Base-by-base conservation (phyloP, 805 yeast genomes). In the Zygosaccharomyces rouxii region DNA sequence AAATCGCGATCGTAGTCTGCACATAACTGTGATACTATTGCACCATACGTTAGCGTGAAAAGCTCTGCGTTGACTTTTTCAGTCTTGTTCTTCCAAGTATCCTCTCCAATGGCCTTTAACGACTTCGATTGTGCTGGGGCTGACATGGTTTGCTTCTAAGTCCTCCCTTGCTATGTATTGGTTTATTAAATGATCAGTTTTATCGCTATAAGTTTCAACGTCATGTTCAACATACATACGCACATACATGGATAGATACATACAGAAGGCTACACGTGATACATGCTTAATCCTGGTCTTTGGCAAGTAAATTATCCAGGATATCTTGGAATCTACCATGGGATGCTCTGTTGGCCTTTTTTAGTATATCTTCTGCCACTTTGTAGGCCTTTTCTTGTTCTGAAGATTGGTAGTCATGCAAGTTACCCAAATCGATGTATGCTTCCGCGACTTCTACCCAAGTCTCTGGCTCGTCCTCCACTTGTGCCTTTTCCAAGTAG, bases 21-120 rank as follows among this genome's bases (percentile, higher is more conserved):
- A 63, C 96, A 89, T 46, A 94, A 71, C 61, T 92, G 97, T 11
- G 95, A 80, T 42, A 94, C 98, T 42, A 94, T 80, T 2, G 96
- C 83, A 7, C 99, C 99, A 60, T 94, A 94, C 1, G 97, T 92
- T 50, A 94, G 71, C n/a, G 96, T 88, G 69, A 94, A 88, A 45
- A 94, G 75, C 68, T 94, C 99, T 2, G 96, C 84, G 64, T 90
- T 94, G 50, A 92, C 83, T 67, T 92, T 92, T 58, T 89, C 96
- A 37, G 85, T 86, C 56, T 79, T 79, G 62, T 80, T 84, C 68
- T 87, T 89, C 97, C 97, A 92, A 42, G 89, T 80, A 49, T 90
- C 97, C 50, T 92, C 98, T 28, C 95, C 92, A 16, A 80, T 71
- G 14, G 73, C 68, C 52, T 60, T 66, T 9, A 65, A 50, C 10